Evolutionary conservation across 176 grass and related monocot genomes (phyloP), one percentile per base, ranked within the genome.

Genomic region (Lolium multiflorum): DNA sequence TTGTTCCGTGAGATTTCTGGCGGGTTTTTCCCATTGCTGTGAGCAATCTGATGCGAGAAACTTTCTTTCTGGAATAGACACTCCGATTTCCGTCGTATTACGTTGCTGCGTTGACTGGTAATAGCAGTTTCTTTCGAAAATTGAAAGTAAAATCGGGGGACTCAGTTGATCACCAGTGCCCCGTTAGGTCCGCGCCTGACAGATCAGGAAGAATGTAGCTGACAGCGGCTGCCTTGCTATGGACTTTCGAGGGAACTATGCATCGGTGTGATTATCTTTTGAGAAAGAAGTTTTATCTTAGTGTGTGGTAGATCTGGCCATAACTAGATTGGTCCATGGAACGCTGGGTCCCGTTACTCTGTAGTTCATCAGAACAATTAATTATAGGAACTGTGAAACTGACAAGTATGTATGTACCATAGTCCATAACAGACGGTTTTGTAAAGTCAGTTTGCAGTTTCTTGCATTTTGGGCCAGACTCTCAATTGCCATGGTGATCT

Each of bases 111-210:
- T 49, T 75, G 72, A 28, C 7, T 25, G 11, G 10, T 50, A 50
- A 8, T 28, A 17, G 72, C 72, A 28, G 47, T 75, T 75, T 21
- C 22, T 51, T 4, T 52, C 12, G 22, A 50, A 74, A 26, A 41
- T 3, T 16, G 20, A 20, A 43, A 70, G 10, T 20, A 48, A 48
- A 72, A 11, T 49, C 22, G 71, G 21, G 44, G 21, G n/a, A 0
- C 46, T 22, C 44, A 44, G 43, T 20, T 25, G 70, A 70, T 43
- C n/a, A n/a, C 44, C 44, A 73, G 39, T 6, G 39, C 39, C 39
- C 38, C 44, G 39, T 12, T 46, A 11, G 68, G 68, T 44, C 39
- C 68, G 68, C 17, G 18, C 56, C 57, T 90, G 84, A 41, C 46
- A 15, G 21, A 74, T 74, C 7, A 51, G 71, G 44, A 16, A 15